These are phyloP conservation scores for Penicillium paxilli DNA, from an alignment of 495 filamentous ascomycete species.

Conservation along the genomic window DNA sequence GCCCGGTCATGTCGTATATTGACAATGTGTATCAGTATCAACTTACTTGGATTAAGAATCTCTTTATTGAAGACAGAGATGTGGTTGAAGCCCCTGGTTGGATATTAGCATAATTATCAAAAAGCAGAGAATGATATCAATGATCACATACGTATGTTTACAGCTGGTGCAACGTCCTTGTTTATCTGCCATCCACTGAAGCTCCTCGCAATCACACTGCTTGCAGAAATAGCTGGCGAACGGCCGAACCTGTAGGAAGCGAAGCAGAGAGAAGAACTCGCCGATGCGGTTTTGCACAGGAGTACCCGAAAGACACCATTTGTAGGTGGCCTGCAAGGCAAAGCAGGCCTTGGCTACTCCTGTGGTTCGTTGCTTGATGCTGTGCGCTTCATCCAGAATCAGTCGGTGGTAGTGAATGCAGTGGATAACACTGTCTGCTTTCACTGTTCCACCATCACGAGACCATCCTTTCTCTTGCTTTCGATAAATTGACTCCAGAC, in stretches of 20 bases:
- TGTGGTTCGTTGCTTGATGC: slow-evolving; percentile 88
- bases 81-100: slow-evolving; percentile 74
- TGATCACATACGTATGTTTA: slow-evolving; percentile 46
- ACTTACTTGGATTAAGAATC: slow-evolving; percentile 75
- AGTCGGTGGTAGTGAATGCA: slow-evolving; percentile 84
- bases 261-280: slow-evolving; percentile 92
- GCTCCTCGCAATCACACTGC: slow-evolving; percentile 69
- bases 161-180: slow-evolving; percentile 68
- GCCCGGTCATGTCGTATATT: too few species aligned
- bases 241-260: slow-evolving; percentile 82
- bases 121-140: too few species aligned
- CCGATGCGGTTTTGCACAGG: slow-evolving; percentile 96
- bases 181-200: slow-evolving; percentile 80
- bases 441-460: slow-evolving; percentile 70
- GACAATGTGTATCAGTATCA: neutral
- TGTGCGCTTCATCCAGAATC: slow-evolving; percentile 95
- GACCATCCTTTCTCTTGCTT: slow-evolving; percentile 91
- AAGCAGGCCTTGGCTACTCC: slow-evolving; percentile 93
- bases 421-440: slow-evolving; percentile 86
- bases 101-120: neutral
- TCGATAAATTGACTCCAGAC: slow-evolving; percentile 85
- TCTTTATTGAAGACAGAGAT: slow-evolving; percentile 96
- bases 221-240: slow-evolving; percentile 95
- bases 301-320: slow-evolving; percentile 94
- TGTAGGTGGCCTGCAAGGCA: slow-evolving; percentile 79